phyloP scores from a whole-genome alignment of 805 yeast species.

The Cyberlindnera euphorbiiphila region DNA sequence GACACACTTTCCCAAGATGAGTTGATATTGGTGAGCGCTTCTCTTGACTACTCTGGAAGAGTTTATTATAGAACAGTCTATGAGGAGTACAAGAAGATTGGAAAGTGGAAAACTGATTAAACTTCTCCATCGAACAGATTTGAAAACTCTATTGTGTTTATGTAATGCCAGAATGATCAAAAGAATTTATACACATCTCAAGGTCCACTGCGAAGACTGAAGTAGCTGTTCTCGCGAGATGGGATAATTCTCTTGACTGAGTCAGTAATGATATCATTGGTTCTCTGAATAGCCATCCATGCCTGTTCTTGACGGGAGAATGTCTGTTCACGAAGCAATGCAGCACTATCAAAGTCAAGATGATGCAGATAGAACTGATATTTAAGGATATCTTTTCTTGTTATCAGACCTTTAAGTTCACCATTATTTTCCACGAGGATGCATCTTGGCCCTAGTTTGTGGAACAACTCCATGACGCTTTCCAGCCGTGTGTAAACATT shows the following conservation, averaged over 20 bases:
- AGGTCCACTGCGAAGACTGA: not conserved
- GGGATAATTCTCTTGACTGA: constrained; percentile 5
- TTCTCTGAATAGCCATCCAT: constrained; percentile 14
- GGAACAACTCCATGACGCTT: constrained; percentile 62
- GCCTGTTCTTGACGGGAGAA: constrained; percentile 15
- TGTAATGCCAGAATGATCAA: too few relatives aligned
- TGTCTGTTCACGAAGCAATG: constrained; percentile 11
- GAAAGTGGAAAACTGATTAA: constrained; percentile 58
- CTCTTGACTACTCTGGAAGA: constrained; percentile 67
- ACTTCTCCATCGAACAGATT: too few relatives aligned
- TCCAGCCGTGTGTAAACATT: constrained; percentile 52
- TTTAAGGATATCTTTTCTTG: constrained; percentile 77
- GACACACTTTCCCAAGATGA: constrained; percentile 69
- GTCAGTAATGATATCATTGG: constrained; percentile 7
- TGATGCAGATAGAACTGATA: constrained; percentile 41
- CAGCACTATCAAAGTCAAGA: constrained; percentile 9
- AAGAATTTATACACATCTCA: not conserved
- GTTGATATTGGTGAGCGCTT: constrained; percentile 54
- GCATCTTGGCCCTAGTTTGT: constrained; percentile 74
- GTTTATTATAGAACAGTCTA: constrained; percentile 63
- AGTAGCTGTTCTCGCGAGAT: constrained; percentile 4
- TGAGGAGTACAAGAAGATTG: constrained; percentile 67
- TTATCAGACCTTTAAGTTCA: constrained; percentile 64
- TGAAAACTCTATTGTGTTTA: too few relatives aligned
- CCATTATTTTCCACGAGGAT: constrained; percentile 66